Base-by-base conservation (phyloP, 352 stramenopile genomes). In the Thalassiosira hispida region DNA sequence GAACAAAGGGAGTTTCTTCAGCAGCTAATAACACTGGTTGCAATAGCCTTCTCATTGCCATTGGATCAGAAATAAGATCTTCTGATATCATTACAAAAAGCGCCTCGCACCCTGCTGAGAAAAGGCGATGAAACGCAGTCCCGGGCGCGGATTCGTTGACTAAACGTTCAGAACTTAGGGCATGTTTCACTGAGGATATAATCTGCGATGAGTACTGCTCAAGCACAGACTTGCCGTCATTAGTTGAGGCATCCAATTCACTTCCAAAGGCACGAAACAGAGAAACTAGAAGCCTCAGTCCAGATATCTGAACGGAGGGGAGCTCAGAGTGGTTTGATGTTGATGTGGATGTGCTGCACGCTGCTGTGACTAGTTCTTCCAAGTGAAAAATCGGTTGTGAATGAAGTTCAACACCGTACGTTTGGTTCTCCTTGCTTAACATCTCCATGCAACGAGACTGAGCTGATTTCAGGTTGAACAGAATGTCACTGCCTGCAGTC, bases 171-270 rank as follows among this genome's bases (percentile, higher is more conserved):
- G 74, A 68, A 66, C 73, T 83, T 12, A 94, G 51, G 29, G 79
- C 73, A 80, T 91, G 88, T 51, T 91, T 91, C 35, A 93, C 79
- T 35, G 80, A 77, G 22, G 90, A 92, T 7, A 87, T 84, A 18
- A 94, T 90, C 42, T 94, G 90, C 18, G 88, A 90, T 23, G 84
- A 86, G 62, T 90, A 92, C 62, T 93, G 84, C n/a, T 88, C 57
- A 18, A 94, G 64, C 11, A 93, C 62, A 49, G 22, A 80, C 47
- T 68, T 72, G 11, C 66, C 72, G 73, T 85, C 71, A 59, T 90
- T 77, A 20, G 88, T 85, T 47, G 87, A 81, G 63, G 84, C 75
- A 51, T 84, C 81, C 68, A 88, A 55, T 60, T 83, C 68, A 12
- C 61, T 29, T 9, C 80, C 79, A 82, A 94, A 93, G 20, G 61